Conservation (phyloP, 257 asterid species). For the Penstemon barbatus region DNA sequence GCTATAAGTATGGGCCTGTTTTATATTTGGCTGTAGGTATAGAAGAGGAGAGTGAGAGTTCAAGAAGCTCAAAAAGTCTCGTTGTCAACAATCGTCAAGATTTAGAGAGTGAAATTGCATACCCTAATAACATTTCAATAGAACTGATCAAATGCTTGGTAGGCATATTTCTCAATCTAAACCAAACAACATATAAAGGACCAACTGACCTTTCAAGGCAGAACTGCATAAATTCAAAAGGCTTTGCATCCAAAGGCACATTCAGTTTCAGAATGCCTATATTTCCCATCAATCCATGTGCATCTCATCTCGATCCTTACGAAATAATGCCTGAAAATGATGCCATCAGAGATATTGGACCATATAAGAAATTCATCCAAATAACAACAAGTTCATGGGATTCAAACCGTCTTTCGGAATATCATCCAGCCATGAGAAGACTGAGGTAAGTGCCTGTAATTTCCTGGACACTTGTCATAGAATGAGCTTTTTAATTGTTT, state of each 20-base stretch:
- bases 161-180: constrained; percentile 61
- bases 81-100: constrained; percentile 30
- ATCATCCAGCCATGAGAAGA: constrained; percentile 66
- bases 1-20: not conserved
- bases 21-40: constrained; percentile 21
- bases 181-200: constrained; percentile 49
- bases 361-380: constrained; percentile 74
- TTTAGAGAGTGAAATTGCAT: constrained; percentile 39
- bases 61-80: constrained; percentile 46
- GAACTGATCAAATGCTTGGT: constrained; percentile 73
- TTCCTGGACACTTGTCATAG: constrained; percentile 3
- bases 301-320: constrained; percentile 68
- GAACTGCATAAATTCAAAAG: constrained; percentile 64
- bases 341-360: constrained; percentile 64
- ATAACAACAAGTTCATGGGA: constrained; percentile 62
- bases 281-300: constrained; percentile 44
- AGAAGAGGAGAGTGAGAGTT: constrained; percentile 41
- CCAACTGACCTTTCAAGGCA: constrained; percentile 52
- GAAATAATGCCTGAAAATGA: constrained; percentile 62
- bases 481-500: not conserved
- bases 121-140: constrained; percentile 72
- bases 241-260: constrained; percentile 64
- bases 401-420: constrained; percentile 54
- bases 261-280: constrained; percentile 57
- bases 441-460: constrained; percentile 51